These are phyloP conservation scores for Chaetomiaceae sp. DNA, from an alignment of 2,329 filamentous ascomycete genomes.

Conservation along the genomic window DNA sequence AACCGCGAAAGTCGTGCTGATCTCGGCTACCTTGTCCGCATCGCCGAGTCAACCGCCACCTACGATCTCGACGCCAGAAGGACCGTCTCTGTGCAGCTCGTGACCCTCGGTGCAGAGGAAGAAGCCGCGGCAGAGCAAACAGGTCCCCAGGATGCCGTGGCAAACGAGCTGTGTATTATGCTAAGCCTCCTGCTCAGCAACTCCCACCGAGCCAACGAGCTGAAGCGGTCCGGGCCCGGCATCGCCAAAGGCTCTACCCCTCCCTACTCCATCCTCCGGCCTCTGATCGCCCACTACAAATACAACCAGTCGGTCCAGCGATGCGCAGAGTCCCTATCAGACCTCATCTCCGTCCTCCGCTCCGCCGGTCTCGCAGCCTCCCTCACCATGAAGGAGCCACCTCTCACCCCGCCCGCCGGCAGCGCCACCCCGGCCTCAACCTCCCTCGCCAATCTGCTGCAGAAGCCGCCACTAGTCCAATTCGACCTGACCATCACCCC, in stretches of 20 bases:
- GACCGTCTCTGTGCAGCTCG: constrained; percentile 64
- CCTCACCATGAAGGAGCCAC: constrained; percentile 40
- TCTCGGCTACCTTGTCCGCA: constrained; percentile 64
- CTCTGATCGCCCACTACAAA: constrained; percentile 46
- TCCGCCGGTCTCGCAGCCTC: constrained; percentile 41
- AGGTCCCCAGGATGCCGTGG: constrained; percentile 45
- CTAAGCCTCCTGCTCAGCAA: constrained; percentile 74
- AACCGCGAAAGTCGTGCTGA: constrained; percentile 74
- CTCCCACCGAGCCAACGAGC: constrained; percentile 71
- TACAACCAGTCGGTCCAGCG: constrained; percentile 40
- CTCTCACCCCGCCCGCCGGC: constrained; percentile 24
- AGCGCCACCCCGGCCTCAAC: constrained; percentile 37
- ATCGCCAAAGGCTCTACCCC: constrained; percentile 37
- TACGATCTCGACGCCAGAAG: constrained; percentile 50
- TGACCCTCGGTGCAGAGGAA: constrained; percentile 51
- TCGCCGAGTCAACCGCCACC: constrained; percentile 54
- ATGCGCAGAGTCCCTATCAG: constrained; percentile 41
- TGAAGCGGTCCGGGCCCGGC: constrained; percentile 58
- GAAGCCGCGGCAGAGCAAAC: constrained; percentile 30
- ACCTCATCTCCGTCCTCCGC: constrained; percentile 42
- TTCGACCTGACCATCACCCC: constrained; percentile 45
- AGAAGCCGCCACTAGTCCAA: constrained; percentile 38
- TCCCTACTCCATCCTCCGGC: constrained; percentile 47
- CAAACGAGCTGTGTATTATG: constrained; percentile 61
- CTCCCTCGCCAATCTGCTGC: constrained; percentile 41